A percentile compares a stretch with the other conserved stretches of the same genome.
Evolutionary conservation across 2,329 filamentous ascomycete species (phyloP).

Genomic region (Chaetomium olivaceum): DNA sequence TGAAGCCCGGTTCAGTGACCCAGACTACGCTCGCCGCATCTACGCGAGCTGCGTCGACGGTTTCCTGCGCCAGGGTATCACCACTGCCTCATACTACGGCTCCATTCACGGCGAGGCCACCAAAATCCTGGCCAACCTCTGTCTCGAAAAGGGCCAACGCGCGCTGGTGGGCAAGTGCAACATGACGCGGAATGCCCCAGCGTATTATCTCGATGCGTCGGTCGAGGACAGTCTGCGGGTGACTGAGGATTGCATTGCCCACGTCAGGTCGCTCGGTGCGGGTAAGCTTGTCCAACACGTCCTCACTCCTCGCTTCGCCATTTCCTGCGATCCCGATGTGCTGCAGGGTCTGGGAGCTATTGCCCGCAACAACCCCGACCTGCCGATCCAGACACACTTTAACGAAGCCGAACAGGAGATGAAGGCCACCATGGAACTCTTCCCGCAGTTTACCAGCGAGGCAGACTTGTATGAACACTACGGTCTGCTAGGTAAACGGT

Average conservation of each 20-base stretch:
- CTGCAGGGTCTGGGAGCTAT: constrained; percentile 58
- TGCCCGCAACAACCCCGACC: constrained; percentile 46
- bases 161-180: constrained; percentile 64
- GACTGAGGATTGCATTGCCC: constrained; percentile 51
- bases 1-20: constrained; percentile 61
- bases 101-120: constrained; percentile 59
- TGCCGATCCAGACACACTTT: constrained; percentile 68
- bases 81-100: constrained; percentile 62
- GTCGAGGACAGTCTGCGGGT: constrained; percentile 50
- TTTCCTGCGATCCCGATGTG: constrained; percentile 57
- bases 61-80: constrained; percentile 62
- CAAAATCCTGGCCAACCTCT: constrained; percentile 56
- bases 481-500: constrained; percentile 53
- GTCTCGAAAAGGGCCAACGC: constrained; percentile 55
- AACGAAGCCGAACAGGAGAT: constrained; percentile 65
- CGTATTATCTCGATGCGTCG: constrained; percentile 52
- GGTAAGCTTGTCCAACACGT: constrained; percentile 50
- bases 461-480: constrained; percentile 60
- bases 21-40: constrained; percentile 51
- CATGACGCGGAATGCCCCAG: constrained; percentile 59
- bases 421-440: constrained; percentile 53
- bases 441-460: constrained; percentile 57
- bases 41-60: constrained; percentile 57
- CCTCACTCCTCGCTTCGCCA: constrained; percentile 61
- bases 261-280: constrained; percentile 48